Conservation (phyloP, 2,329 filamentous ascomycete species). For the Colletotrichum paranaense region DNA sequence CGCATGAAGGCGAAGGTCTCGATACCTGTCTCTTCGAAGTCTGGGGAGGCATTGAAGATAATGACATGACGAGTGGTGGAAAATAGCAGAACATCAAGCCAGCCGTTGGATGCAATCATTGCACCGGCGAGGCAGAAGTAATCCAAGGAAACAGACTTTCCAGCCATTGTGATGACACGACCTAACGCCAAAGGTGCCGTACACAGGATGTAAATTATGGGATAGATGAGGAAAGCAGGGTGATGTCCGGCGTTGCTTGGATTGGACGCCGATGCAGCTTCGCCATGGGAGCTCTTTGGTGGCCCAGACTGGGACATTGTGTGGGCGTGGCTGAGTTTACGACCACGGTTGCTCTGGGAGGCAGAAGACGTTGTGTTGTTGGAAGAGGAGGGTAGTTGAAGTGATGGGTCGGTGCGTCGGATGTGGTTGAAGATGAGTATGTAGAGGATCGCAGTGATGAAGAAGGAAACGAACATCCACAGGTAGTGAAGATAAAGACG, state of each 20-base stretch:
- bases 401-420: slow-evolving; percentile 43
- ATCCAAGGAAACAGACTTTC: slow-evolving; percentile 53
- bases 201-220: slow-evolving; percentile 70
- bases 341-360: slow-evolving; percentile 2
- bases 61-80: slow-evolving; percentile 51
- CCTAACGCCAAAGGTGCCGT: slow-evolving; percentile 70
- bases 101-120: slow-evolving; percentile 62
- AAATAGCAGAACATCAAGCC: slow-evolving; percentile 54
- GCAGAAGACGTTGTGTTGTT: slow-evolving; percentile 23
- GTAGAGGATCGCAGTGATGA: slow-evolving; percentile 52
- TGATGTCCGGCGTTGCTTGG: slow-evolving; percentile 16
- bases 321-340: not conserved
- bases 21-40: slow-evolving; percentile 27
- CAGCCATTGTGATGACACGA: slow-evolving; percentile 67
- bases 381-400: slow-evolving; percentile 35
- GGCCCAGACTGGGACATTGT: not conserved
- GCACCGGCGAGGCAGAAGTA: slow-evolving; percentile 65
- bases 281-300: not conserved
- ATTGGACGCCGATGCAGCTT: not conserved
- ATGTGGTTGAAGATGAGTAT: slow-evolving; percentile 53
- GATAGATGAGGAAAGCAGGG: slow-evolving; percentile 66
- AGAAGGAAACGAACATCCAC: slow-evolving; percentile 65
- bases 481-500: slow-evolving; percentile 72
- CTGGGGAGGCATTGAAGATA: slow-evolving; percentile 40
- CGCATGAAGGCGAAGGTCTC: slow-evolving; percentile 35